Evolutionary conservation across 805 yeast genomes (phyloP).

Genomic region (Barnettozyma pratensis): DNA sequence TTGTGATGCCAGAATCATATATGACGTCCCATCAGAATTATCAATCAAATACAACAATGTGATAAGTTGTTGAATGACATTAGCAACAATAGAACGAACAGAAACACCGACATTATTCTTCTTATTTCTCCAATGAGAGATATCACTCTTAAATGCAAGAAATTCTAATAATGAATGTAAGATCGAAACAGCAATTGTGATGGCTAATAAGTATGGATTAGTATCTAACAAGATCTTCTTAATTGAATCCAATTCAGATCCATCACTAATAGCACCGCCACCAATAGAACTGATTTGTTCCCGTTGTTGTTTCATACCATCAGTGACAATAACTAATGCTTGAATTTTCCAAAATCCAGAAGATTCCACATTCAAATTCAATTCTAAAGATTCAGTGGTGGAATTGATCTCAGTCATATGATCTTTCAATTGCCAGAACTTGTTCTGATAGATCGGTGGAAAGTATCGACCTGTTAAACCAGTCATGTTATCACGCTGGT

Average conservation of each 20-base stretch:
- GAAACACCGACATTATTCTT: constrained; percentile 36
- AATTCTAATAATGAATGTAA: constrained; percentile 35
- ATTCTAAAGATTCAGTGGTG: constrained; percentile 19
- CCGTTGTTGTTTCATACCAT: constrained; percentile 28
- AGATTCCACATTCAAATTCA: constrained; percentile 27
- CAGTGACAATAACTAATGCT: constrained; percentile 22
- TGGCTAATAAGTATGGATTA: constrained; percentile 29
- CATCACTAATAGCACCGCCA: constrained; percentile 23
- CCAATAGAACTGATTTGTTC: constrained; percentile 14
- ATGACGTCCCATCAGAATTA: constrained; percentile 34
- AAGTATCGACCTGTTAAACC: constrained; percentile 31
- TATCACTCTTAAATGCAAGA: constrained; percentile 37
- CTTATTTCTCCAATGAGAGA: constrained; percentile 36
- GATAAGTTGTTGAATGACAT: constrained; percentile 34
- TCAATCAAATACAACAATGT: constrained; percentile 34
- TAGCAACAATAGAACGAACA: constrained; percentile 34
- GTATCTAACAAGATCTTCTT: constrained; percentile 34
- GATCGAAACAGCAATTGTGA: constrained; percentile 30
- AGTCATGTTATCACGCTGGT: constrained; percentile 27
- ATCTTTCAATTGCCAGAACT: constrained; percentile 34
- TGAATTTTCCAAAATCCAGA: constrained; percentile 29
- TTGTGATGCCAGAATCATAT: constrained; percentile 32
- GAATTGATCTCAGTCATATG: constrained; percentile 31
- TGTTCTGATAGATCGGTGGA: constrained; percentile 33
- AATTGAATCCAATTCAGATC: constrained; percentile 31